Conservation (phyloP, 345 rosid species). For the Acer yangbiense region DNA sequence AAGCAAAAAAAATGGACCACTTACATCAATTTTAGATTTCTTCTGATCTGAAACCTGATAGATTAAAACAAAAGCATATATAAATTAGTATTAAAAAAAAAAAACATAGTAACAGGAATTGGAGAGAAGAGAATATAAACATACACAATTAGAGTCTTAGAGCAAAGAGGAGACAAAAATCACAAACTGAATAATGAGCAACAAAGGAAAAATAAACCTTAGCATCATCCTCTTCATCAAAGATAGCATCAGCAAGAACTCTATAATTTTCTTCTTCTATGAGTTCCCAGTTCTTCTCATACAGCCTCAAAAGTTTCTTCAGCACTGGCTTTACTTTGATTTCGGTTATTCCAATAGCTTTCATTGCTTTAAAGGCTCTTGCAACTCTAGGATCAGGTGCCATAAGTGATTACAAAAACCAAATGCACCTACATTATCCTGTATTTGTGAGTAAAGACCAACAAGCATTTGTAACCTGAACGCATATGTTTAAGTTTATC, state of each 20-base stretch:
- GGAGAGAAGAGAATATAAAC: neutral
- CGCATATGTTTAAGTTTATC: neutral
- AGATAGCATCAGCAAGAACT: conserved; percentile 86
- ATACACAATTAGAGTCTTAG: neutral
- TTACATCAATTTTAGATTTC: conserved; percentile 43
- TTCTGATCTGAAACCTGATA: conserved; percentile 45
- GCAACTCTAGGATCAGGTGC: conserved; percentile 51
- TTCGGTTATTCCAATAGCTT: conserved; percentile 55
- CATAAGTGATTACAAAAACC: conserved; percentile 36
- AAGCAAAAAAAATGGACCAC: conserved; percentile 19
- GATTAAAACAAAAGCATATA: conserved; percentile 16
- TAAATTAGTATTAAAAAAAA: neutral
- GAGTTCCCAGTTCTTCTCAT: conserved; percentile 81
- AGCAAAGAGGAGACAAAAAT: neutral
- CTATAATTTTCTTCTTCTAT: conserved; percentile 87
- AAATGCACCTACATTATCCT: conserved; percentile 8
- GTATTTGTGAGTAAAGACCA: neutral
- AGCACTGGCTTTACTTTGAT: conserved; percentile 66
- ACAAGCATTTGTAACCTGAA: neutral
- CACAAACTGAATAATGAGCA: conserved; percentile 10
- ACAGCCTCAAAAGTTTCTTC: conserved; percentile 63
- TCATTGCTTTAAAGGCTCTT: conserved; percentile 74
- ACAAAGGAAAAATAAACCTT: conserved; percentile 43
- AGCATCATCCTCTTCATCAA: conserved; percentile 72
- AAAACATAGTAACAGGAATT: neutral